Base-by-base conservation (phyloP, 1,139 yeast genomes). In the Candida dubliniensis region DNA sequence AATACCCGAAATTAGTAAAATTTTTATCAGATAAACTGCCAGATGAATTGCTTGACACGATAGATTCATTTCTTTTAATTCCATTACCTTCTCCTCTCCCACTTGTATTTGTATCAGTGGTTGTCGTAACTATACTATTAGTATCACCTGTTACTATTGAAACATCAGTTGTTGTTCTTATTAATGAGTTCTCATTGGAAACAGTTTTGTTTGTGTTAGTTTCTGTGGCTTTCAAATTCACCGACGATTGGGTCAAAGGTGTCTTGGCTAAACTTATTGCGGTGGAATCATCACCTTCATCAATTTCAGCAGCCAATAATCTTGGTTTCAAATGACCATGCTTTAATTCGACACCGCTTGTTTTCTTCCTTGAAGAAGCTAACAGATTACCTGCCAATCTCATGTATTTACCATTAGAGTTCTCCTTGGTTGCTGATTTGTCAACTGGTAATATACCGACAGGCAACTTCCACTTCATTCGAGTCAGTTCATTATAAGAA, bases 251-350 rank as follows among this genome's bases (percentile, higher is more conserved):
- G 12, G 15, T 26, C n/a, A 27, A 8, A 10, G 32, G 41, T 13
- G 46, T 42, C 11, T 38, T 41, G 8, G 41, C 5, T 53, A 59
- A 18, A 8, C 39, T 41, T 7, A 47, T 40, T 8, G 45, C 36
- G 27, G 43, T 36, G 4, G 42, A 34, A 34, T 49, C 64, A 47
- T 81, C 87, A 33, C 74, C 79, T 47, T 85, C 90, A 49, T 84
- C 93, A 27, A 86, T 83, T 61, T 87, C 95, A 11, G 86, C 81
- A 1, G 93, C 93, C 47, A 87, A 68, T 60, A 86, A 71, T 45
- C 90, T 74, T n/a, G 87, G 88, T 43, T 81, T 79, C 52, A 85
- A 71, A 57, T 81, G 88, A 3, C 91, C 87, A 59, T 86, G 93
- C 50, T 84, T 81, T 56, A 85, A 75, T 50, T 84, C 90, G 48